Percentiles rank a stretch among this genome's conserved stretches.
Evolutionary conservation across 1,284 basidiomycete species (phyloP).

Genomic region (Tilletia horrida): DNA sequence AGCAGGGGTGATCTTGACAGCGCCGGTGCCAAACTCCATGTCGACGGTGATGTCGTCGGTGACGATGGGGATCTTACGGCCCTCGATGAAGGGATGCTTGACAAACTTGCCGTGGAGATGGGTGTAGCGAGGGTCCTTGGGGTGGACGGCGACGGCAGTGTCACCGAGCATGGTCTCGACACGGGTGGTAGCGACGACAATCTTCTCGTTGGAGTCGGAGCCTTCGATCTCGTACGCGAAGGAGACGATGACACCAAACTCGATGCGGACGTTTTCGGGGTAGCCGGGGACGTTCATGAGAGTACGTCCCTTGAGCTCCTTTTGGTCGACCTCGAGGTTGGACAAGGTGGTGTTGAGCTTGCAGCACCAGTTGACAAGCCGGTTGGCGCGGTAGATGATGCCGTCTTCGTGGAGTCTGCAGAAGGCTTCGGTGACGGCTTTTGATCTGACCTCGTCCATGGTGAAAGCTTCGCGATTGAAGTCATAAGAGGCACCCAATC

Average conservation of each 20-base stretch:
- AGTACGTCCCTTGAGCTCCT: conserved; percentile 82
- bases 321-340: conserved; percentile 96
- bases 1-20: conserved; percentile 99
- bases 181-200: conserved; percentile 93
- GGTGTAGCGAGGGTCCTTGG: conserved; percentile 86
- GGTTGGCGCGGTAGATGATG: conserved; percentile 90
- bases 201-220: conserved; percentile 71
- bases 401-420: conserved; percentile 88
- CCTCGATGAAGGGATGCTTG: conserved; percentile 78
- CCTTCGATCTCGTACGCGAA: conserved; percentile 89
- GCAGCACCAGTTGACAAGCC: conserved; percentile 98
- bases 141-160: conserved; percentile 95
- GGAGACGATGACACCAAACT: conserved; percentile 93
- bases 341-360: conserved; percentile 92
- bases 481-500: conserved; percentile 90
- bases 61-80: conserved; percentile 83
- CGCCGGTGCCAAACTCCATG: conserved; percentile 95
- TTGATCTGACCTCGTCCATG: conserved; percentile 69
- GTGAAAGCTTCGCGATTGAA: conserved; percentile 93
- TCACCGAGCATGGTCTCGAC: conserved; percentile 99
- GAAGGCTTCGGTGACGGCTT: conserved; percentile 88
- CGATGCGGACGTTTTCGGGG: conserved; percentile 86
- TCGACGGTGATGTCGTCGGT: conserved; percentile 82
- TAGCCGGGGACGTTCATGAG: conserved; percentile 90
- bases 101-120: conserved; percentile 93